Evolutionary conservation across 768 basidiomycete genomes (phyloP).

Genomic region (Suillus discolor): DNA sequence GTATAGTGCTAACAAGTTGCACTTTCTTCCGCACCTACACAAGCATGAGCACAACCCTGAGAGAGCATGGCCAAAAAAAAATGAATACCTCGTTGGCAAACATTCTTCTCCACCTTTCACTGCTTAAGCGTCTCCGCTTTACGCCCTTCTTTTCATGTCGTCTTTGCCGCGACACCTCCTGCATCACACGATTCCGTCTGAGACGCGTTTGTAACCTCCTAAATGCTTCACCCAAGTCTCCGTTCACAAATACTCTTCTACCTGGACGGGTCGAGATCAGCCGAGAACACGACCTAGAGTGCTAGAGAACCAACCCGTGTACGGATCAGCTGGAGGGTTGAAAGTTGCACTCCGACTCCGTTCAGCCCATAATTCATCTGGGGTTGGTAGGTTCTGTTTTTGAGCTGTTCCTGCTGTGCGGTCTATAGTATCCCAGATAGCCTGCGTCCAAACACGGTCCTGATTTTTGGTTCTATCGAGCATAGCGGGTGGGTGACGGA

Average conservation of each 20-base stretch:
- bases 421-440: neutral
- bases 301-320: conserved; percentile 47
- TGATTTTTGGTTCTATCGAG: neutral
- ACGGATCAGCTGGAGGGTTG: conserved; percentile 49
- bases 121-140: conserved; percentile 72
- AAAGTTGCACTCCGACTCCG: conserved; percentile 24
- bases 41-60: conserved; percentile 19
- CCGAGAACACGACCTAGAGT: neutral
- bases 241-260: conserved; percentile 54
- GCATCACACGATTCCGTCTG: conserved; percentile 53
- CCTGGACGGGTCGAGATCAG: conserved; percentile 43
- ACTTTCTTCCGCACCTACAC: conserved; percentile 83
- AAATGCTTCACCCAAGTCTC: conserved; percentile 51
- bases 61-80: conserved; percentile 13
- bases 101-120: conserved; percentile 76
- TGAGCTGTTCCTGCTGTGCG: conserved; percentile 14
- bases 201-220: conserved; percentile 53
- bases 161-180: conserved; percentile 48
- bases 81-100: conserved; percentile 76
- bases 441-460: neutral
- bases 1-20: conserved; percentile 76
- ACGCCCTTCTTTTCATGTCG: conserved; percentile 85
- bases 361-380: conserved; percentile 42
- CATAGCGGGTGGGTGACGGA: neutral
- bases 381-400: conserved; percentile 18